Percentiles rank a stretch among this genome's conserved stretches.
Evolutionary conservation across 2,329 filamentous ascomycete genomes (phyloP).

Genomic region (Chrysosporium keratinophilum): DNA sequence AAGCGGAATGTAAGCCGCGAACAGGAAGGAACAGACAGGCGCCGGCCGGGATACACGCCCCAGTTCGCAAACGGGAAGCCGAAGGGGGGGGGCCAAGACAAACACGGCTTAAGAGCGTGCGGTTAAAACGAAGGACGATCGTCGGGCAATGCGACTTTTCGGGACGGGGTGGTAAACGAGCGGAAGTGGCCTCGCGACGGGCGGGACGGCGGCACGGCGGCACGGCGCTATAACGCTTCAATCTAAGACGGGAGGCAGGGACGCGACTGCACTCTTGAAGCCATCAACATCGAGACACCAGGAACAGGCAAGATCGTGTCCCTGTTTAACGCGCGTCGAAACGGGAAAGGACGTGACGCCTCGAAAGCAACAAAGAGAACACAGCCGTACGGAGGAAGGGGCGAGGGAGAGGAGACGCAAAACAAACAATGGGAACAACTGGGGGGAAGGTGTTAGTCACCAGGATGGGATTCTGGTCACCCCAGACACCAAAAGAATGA

Average conservation of each 20-base stretch:
- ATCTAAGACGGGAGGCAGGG: background rate
- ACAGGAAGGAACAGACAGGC: background rate
- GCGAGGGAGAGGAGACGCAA: background rate
- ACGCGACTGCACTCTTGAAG: background rate
- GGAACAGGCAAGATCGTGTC: background rate
- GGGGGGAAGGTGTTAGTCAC: constrained; percentile 1
- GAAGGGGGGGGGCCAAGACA: background rate
- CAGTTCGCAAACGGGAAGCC: background rate
- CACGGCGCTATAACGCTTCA: constrained; percentile 4
- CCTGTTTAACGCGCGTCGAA: background rate
- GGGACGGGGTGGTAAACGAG: constrained; percentile 8
- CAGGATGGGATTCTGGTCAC: constrained; percentile 2
- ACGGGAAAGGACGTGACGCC: background rate
- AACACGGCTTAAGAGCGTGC: background rate
- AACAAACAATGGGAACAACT: constrained; percentile 1
- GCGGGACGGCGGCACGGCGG: background rate
- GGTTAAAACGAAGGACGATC: background rate
- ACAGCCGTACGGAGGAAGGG: background rate
- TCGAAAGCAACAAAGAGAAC: constrained; percentile 1
- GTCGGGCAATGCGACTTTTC: background rate
- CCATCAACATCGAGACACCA: constrained; percentile 8
- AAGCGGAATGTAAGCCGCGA: background rate
- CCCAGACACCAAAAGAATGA: constrained; percentile 9
- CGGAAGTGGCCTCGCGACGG: constrained; percentile 11
- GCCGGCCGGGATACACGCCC: background rate